Evolutionary conservation across 345 rosid genomes (phyloP), one percentile per base, ranked within the genome.

Genomic region (Salix udensis): DNA sequence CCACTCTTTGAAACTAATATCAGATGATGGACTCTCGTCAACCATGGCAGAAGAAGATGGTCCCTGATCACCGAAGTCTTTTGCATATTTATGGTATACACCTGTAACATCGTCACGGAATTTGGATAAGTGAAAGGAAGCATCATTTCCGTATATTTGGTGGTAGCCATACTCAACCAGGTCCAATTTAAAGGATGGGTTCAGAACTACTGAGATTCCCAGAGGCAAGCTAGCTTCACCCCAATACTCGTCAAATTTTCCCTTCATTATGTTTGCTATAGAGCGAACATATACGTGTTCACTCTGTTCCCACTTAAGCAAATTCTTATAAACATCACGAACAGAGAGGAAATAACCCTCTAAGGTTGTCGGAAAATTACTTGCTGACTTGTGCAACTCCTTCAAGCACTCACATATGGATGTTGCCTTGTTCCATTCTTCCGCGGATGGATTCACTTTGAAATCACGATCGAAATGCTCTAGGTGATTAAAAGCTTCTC

Each of bases 91-190:
- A 19, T 52, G 0, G 58, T 52, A 52, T 0, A 1, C 9, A 18
- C 0, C 34, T 3, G 4, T 31, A 31, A 31, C 5, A 31, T 52
- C 0, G 23, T 2, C 0, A 18, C 0, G 58, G 58, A 52, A 52
- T 52, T 2, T 19, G 0, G 23, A 52, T 0, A 19, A 0, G n/a
- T 52, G 9, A 10, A 52, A 52, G 58, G 2, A 0, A 52, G 2
- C 2, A 1, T 52, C 58, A 2, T 0, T 0, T 7, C 60, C 23
- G 23, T 53, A 19, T 53, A 53, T 53, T 24, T 7, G 11, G 0
- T 0, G 11, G 60, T 53, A 53, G 60, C 60, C 60, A 53, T 53
- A 19, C 23, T 19, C 4, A 53, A 53, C 7, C 0, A 53, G 0
- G 0, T 53, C 0, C 23, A 19, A 53, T 53, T 53, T 53, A 53